phyloP scores from a whole-genome alignment of 2,329 filamentous ascomycete species.

The Penicillium expansum region DNA sequence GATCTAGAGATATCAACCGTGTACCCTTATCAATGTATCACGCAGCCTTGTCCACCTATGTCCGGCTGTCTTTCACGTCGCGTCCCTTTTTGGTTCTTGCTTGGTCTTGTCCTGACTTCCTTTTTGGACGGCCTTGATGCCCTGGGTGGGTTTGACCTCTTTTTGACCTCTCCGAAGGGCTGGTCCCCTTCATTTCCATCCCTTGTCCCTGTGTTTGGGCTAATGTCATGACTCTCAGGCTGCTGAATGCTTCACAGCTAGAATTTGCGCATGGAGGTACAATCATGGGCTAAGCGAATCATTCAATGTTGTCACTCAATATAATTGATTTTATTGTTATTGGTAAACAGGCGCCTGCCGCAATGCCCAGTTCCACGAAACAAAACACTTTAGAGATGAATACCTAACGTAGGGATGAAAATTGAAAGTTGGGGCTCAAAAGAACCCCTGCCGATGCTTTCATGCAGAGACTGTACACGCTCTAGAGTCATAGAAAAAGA shows the following conservation, averaged over 20 bases:
- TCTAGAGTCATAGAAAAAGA: slow-evolving; percentile 26
- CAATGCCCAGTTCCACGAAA: slow-evolving; percentile 3
- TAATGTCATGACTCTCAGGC: not conserved
- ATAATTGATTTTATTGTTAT: not conserved
- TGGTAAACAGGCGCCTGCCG: slow-evolving; percentile 5
- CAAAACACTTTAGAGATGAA: slow-evolving; percentile 3
- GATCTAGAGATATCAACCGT: too few relatives aligned
- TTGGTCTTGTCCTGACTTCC: not conserved
- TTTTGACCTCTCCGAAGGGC: too few relatives aligned
- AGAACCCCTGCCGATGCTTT: slow-evolving; percentile 33
- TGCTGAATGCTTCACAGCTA: too few relatives aligned
- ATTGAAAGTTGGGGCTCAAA: slow-evolving; percentile 24
- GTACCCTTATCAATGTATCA: too few relatives aligned
- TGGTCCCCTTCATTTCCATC: too few relatives aligned
- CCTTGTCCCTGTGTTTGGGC: not conserved
- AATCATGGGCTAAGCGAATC: not conserved
- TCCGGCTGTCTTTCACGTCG: too few relatives aligned
- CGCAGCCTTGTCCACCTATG: too few relatives aligned
- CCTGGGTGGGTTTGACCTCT: not conserved
- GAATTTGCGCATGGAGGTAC: too few relatives aligned
- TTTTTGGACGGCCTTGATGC: not conserved
- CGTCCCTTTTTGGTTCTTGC: not conserved
- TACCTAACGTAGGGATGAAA: slow-evolving; percentile 11
- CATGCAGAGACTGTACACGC: slow-evolving; percentile 42
- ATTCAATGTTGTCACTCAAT: not conserved